phyloP scores from a whole-genome alignment of 805 yeast genomes.

The Candida gorgasii region DNA sequence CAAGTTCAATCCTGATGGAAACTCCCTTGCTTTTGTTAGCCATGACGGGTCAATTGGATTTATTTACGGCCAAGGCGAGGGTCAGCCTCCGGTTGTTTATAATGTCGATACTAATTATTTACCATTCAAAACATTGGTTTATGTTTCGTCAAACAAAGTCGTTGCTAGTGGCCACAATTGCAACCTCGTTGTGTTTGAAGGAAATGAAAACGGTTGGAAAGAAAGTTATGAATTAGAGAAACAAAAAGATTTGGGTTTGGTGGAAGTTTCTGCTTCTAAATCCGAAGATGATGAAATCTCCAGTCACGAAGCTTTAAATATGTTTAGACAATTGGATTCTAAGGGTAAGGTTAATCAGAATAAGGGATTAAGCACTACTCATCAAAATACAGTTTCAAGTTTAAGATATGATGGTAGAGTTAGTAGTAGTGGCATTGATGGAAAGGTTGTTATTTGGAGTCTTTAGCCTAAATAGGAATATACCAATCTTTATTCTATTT shows the following conservation, averaged over 20 bases:
- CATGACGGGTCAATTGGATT: constrained; percentile 86
- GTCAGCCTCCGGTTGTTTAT: constrained; percentile 56
- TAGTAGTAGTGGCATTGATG: constrained; percentile 83
- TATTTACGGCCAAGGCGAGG: constrained; percentile 74
- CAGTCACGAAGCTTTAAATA: constrained; percentile 80
- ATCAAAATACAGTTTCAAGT: constrained; percentile 84
- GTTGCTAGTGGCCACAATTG: constrained; percentile 92
- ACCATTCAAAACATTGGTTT: constrained; percentile 78
- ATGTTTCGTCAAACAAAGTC: constrained; percentile 64
- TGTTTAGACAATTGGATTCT: constrained; percentile 93
- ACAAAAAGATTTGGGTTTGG: constrained; percentile 37
- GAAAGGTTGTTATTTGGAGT: constrained; percentile 77
- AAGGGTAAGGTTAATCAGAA: constrained; percentile 68
- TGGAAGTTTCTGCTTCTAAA: constrained; percentile 51
- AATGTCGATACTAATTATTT: constrained; percentile 65
- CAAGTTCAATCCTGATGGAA: constrained; percentile 76
- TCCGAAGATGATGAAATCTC: constrained; percentile 49
- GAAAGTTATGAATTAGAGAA: constrained; percentile 58
- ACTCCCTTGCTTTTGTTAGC: constrained; percentile 75
- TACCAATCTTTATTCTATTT: neutral
- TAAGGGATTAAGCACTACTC: constrained; percentile 65
- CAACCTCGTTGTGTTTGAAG: constrained; percentile 83
- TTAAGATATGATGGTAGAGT: constrained; percentile 54
- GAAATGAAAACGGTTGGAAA: constrained; percentile 63
- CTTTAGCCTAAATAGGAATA: constrained; percentile 6